Conservation (phyloP, 2,329 filamentous ascomycete species). For the Aspergillus viridinutans region DNA sequence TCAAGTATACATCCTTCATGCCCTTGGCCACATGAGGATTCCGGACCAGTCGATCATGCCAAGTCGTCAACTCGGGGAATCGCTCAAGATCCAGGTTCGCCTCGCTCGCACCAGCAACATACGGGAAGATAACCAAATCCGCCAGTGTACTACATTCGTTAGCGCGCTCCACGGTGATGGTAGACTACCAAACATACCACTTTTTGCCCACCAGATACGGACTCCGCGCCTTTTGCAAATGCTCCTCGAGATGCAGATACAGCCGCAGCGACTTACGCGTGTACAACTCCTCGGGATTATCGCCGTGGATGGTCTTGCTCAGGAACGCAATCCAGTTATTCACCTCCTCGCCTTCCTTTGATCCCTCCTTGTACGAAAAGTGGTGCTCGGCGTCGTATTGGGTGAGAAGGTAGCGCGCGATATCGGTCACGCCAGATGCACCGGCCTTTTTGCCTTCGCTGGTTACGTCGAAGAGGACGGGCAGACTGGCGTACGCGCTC, state of each 20-base stretch:
- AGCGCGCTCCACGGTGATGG: neutral
- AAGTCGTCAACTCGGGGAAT: conserved; percentile 12
- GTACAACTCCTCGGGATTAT: neutral
- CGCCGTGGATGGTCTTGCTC: neutral
- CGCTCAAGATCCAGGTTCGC: conserved; percentile 7
- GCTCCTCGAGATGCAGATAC: conserved; percentile 10
- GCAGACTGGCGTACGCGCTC: neutral
- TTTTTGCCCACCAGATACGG: conserved; percentile 9
- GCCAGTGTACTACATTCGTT: conserved; percentile 7
- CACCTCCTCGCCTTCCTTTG: conserved; percentile 2
- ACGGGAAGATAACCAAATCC: conserved; percentile 7
- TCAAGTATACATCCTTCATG: conserved; percentile 3
- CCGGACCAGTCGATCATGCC: conserved; percentile 7
- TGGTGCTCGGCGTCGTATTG: conserved; percentile 1
- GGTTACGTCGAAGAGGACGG: conserved; percentile 1
- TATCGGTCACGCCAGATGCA: neutral
- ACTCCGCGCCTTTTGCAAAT: conserved; percentile 3
- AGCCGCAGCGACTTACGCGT: conserved; percentile 4
- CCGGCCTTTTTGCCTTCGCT: neutral
- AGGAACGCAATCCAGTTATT: neutral
- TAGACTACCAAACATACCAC: conserved; percentile 1
- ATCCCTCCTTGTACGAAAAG: conserved; percentile 2
- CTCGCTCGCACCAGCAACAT: conserved; percentile 4
- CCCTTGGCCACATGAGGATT: conserved; percentile 1
- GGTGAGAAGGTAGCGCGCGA: conserved; percentile 3